phyloP scores from a whole-genome alignment of 2,329 filamentous ascomycete genomes.

The Thyridium curvatum region DNA sequence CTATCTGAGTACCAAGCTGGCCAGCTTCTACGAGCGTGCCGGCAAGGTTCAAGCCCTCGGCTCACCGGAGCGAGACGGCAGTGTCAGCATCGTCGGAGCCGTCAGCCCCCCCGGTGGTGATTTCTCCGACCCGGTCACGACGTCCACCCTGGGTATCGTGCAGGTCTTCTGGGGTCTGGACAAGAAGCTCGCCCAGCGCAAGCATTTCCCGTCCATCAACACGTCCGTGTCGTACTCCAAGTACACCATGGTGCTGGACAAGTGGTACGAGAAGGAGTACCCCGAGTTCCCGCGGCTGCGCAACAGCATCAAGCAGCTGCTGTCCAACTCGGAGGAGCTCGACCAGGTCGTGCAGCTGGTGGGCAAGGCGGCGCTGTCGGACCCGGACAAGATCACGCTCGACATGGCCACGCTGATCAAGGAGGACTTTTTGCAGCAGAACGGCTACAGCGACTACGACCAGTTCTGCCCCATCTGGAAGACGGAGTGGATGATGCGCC shows the following conservation, averaged over 20 bases:
- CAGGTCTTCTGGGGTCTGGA: constrained; percentile 99
- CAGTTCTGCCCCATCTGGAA: constrained; percentile 99
- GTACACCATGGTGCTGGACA: constrained; percentile 83
- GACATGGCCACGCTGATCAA: constrained; percentile 89
- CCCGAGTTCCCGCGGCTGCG: constrained; percentile 91
- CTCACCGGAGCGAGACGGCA: constrained; percentile 81
- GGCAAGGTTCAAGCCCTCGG: constrained; percentile 81
- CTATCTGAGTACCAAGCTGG: constrained; percentile 92
- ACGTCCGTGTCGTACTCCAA: constrained; percentile 93
- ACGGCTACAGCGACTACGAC: constrained; percentile 98
- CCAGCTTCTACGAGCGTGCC: constrained; percentile 98
- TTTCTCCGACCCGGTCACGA: constrained; percentile 97
- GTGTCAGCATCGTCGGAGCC: constrained; percentile 95
- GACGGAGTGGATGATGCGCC: constrained; percentile 99
- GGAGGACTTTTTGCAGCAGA: constrained; percentile 98
- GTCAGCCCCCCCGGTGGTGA: constrained; percentile 97
- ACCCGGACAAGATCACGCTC: constrained; percentile 96
- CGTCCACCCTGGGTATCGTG: constrained; percentile 89
- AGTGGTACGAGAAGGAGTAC: constrained; percentile 88
- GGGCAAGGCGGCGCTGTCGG: constrained; percentile 92
- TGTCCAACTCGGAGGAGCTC: constrained; percentile 92
- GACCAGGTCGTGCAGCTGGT: constrained; percentile 98
- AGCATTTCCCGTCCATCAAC: constrained; percentile 99
- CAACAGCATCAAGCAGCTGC: constrained; percentile 87
- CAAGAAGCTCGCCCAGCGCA: constrained; percentile 98